Evolutionary conservation across 768 basidiomycete species (phyloP), one percentile per base, ranked within the genome.

Genomic region (Boletus rex-veris): DNA sequence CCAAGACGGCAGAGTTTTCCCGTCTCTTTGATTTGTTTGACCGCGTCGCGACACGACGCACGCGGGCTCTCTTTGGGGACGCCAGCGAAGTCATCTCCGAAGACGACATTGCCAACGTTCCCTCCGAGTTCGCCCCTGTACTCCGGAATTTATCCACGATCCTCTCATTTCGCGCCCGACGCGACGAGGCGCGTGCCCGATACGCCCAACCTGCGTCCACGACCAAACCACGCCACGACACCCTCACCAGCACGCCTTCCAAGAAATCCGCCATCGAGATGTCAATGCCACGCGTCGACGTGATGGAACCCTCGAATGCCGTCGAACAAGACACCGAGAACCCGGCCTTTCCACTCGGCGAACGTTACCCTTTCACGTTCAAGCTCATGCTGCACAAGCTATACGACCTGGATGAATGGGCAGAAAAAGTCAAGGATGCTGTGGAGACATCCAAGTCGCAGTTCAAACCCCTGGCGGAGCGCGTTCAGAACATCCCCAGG

Each of bases 371-470:
- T 16, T 86, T 86, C 70, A 85, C 80, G 33, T 86, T 86, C 74
- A 81, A 79, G 60, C 73, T 82, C 61, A 86, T 84, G 82, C 65
- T 85, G 52, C 82, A 86, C 71, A 80, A 83, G 64, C 72, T 86
- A 11, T 86, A 86, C 66, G 74, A 78, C 21, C 45, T 79, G 49
- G 80, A 81, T 19, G 83, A 84, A 50, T 86, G 83, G 81, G 74
- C 70, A 1, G 71, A 73, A 58, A 82, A 79, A 64, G 78, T 84
- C 48, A 79, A 77, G 63, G 75, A 75, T 21, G 74, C 78, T 19
- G 61, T 85, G 63, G 76, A 80, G 62, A 71, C 66, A 50, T 84
- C 83, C 40, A 77, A 78, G 66, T 74, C 71, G 37, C 77, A 80
- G 53, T 86, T 78, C 69, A 83, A 80, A 64, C 77, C 84, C 2